Evolutionary conservation across 2,329 filamentous ascomycete species (phyloP).

Genomic region (Fonsecaea pugnacius): DNA sequence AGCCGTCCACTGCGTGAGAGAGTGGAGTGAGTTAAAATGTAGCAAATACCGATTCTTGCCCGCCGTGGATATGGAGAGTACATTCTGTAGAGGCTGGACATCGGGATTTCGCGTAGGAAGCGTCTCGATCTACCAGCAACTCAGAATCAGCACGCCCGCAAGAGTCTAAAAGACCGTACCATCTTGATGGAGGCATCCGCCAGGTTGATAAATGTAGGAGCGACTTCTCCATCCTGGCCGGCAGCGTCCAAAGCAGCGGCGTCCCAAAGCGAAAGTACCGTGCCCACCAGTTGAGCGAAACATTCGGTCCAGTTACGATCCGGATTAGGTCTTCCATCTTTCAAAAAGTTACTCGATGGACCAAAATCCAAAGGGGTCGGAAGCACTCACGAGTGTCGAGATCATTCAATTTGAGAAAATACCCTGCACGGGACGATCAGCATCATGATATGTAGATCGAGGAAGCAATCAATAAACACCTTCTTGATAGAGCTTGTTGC

Average conservation of each 20-base stretch:
- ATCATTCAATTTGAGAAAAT: slow-evolving; percentile 95
- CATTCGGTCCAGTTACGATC: slow-evolving; percentile 95
- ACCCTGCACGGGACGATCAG: slow-evolving; percentile 53
- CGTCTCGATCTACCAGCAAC: slow-evolving; percentile 72
- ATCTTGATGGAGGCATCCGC: slow-evolving; percentile 98
- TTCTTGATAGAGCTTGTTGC: slow-evolving; percentile 96
- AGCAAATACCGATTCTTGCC: slow-evolving; percentile 93
- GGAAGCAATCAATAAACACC: slow-evolving; percentile 44
- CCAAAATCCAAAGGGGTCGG: neutral
- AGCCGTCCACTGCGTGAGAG: slow-evolving; percentile 92
- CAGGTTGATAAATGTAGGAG: slow-evolving; percentile 92
- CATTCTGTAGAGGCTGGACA: slow-evolving; percentile 85
- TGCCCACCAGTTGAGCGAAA: slow-evolving; percentile 94
- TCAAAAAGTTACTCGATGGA: slow-evolving; percentile 1
- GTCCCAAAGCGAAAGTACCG: slow-evolving; percentile 94
- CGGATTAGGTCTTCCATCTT: slow-evolving; percentile 82
- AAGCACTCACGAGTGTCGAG: slow-evolving; percentile 78
- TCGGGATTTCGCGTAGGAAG: slow-evolving; percentile 78
- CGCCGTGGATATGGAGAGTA: slow-evolving; percentile 92
- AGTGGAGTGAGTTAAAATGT: slow-evolving; percentile 94
- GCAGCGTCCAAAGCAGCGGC: slow-evolving; percentile 87
- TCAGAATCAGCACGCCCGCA: slow-evolving; percentile 32
- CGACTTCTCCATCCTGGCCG: slow-evolving; percentile 79
- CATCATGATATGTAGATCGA: slow-evolving; percentile 1
- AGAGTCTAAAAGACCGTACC: slow-evolving; percentile 60